Evolutionary conservation across 441 rosid genomes (phyloP).

Genomic region (Caryocar brasiliense): DNA sequence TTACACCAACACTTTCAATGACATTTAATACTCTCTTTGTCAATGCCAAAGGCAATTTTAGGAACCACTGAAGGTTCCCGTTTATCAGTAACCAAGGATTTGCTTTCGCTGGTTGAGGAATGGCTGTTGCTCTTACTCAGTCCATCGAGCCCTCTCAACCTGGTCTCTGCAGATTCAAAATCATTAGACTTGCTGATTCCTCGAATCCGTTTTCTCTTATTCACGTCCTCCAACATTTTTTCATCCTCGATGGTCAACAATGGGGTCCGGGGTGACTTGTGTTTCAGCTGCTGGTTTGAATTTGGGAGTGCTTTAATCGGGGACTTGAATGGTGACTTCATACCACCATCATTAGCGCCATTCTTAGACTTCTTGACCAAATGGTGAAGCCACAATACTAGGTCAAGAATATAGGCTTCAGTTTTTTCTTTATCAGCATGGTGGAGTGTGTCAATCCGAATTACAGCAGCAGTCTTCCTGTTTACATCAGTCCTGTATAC

Average conservation of each 20-base stretch:
- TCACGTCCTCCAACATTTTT: constrained; percentile 27
- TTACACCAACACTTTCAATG: constrained; percentile 45
- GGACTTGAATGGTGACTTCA: constrained; percentile 13
- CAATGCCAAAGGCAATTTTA: constrained; percentile 34
- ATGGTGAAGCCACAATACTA: constrained; percentile 54
- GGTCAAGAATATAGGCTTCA: constrained; percentile 57
- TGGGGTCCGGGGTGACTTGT: constrained; percentile 3
- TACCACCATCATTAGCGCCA: constrained; percentile 17
- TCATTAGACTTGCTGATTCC: constrained; percentile 54
- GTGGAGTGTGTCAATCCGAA: constrained; percentile 56
- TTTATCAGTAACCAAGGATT: constrained; percentile 25
- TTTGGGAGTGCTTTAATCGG: not conserved
- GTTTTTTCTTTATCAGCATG: constrained; percentile 61
- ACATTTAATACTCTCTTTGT: constrained; percentile 48
- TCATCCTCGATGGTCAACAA: constrained; percentile 34
- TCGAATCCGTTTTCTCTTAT: constrained; percentile 18
- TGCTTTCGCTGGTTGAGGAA: constrained; percentile 26
- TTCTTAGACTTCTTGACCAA: constrained; percentile 41
- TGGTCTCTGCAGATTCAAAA: constrained; percentile 32
- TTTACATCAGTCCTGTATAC: constrained; percentile 41
- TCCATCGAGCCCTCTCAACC: constrained; percentile 32
- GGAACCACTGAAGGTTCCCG: constrained; percentile 37
- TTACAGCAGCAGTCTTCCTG: constrained; percentile 31
- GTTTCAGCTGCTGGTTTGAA: constrained; percentile 5
- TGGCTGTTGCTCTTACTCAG: constrained; percentile 47